These are phyloP conservation scores for Saturnispora dispora DNA, from an alignment of 805 yeast species.

Conservation along the genomic window DNA sequence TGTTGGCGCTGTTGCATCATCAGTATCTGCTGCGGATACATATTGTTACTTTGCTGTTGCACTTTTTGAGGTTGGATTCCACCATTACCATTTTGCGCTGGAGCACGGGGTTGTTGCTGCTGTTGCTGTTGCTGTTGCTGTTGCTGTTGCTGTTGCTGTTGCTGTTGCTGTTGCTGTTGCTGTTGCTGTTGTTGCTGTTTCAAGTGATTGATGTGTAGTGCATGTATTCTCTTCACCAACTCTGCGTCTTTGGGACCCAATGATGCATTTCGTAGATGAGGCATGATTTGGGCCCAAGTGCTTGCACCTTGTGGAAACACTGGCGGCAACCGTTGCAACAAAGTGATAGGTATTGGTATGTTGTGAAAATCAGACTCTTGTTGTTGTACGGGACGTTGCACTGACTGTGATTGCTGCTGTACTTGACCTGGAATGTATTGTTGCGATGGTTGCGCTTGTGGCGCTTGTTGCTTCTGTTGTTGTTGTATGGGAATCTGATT, in stretches of 20 bases:
- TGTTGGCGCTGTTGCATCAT: conserved; percentile 18
- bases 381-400: conserved; percentile 9
- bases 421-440: conserved; percentile 10
- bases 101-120: conserved; percentile 3
- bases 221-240: conserved; percentile 56
- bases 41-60: conserved; percentile 8
- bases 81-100: neutral
- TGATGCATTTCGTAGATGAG: conserved; percentile 44
- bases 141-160: conserved; percentile 5
- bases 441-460: conserved; percentile 11
- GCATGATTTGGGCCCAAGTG: conserved; percentile 75
- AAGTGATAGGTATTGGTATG: conserved; percentile 61
- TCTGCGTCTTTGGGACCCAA: conserved; percentile 51
- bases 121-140: conserved; percentile 1
- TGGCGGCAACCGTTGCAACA: conserved; percentile 60
- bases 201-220: conserved; percentile 53
- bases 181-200: conserved; percentile 21
- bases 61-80: conserved; percentile 2
- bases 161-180: conserved; percentile 4
- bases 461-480: conserved; percentile 16
- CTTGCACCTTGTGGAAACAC: conserved; percentile 62
- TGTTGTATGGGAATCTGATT: conserved; percentile 19
- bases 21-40: conserved; percentile 26
- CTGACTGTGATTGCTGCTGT: conserved; percentile 11
- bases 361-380: conserved; percentile 41